Evolutionary conservation across 2,329 filamentous ascomycete species (phyloP).

Genomic region (Xylariaceae sp.): DNA sequence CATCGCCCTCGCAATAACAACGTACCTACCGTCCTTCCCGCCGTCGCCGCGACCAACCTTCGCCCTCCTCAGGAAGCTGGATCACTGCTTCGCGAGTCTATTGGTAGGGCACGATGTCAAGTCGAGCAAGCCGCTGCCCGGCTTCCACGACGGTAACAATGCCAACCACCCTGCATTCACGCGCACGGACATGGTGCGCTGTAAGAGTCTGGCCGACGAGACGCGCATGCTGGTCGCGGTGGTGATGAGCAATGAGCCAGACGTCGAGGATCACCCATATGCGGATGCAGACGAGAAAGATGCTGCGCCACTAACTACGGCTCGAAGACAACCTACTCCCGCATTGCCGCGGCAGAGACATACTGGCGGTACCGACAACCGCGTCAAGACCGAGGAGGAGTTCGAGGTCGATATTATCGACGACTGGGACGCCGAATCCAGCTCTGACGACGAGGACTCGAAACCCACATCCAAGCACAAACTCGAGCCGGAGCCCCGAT

Average conservation of each 20-base stretch:
- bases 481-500: constrained; percentile 27
- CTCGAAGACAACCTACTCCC: constrained; percentile 9
- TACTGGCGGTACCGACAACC: background rate
- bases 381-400: background rate
- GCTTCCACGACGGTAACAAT: constrained; percentile 52
- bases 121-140: constrained; percentile 67
- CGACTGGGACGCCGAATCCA: background rate
- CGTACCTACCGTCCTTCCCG: constrained; percentile 73
- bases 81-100: constrained; percentile 80
- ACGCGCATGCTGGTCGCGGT: constrained; percentile 73
- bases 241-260: constrained; percentile 60
- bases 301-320: background rate
- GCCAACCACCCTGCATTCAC: constrained; percentile 51
- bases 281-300: constrained; percentile 42
- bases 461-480: constrained; percentile 32
- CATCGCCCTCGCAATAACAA: constrained; percentile 71
- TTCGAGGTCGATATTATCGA: background rate
- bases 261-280: constrained; percentile 43
- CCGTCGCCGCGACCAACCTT: constrained; percentile 71
- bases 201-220: constrained; percentile 78
- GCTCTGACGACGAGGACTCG: constrained; percentile 22
- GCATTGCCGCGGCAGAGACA: background rate
- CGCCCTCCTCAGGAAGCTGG: constrained; percentile 73
- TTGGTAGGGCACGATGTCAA: constrained; percentile 68
- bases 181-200: constrained; percentile 82